Percentiles rank a stretch among this genome's conserved stretches.
These are phyloP conservation scores for Scytalidium lignicola DNA, from an alignment of 2,329 filamentous ascomycete species.

Conservation along the genomic window DNA sequence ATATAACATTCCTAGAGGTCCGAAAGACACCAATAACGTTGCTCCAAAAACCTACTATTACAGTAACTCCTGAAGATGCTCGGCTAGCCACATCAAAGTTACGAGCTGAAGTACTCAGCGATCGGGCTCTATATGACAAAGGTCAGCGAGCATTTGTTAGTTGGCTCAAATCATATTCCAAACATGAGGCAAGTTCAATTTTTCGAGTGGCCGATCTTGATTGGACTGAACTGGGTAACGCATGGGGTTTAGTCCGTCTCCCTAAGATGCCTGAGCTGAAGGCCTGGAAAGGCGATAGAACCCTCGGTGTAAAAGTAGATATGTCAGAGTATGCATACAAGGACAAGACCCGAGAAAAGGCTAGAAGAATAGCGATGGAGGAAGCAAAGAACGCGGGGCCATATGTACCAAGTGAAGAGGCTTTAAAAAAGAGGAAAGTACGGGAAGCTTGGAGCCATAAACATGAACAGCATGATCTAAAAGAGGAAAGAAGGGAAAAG, in stretches of 20 bases:
- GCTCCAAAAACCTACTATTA: constrained; percentile 52
- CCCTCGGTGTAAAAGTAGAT: constrained; percentile 57
- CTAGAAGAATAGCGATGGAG: constrained; percentile 51
- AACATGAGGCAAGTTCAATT: constrained; percentile 86
- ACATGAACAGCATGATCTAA: constrained; percentile 58
- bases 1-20: constrained; percentile 79
- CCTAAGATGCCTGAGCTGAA: constrained; percentile 92
- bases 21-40: constrained; percentile 77
- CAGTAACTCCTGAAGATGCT: constrained; percentile 58
- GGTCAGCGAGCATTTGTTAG: constrained; percentile 88
- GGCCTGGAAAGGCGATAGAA: constrained; percentile 64
- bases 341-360: constrained; percentile 66
- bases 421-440: constrained; percentile 52
- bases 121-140: constrained; percentile 66
- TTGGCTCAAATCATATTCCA: constrained; percentile 87
- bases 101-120: constrained; percentile 47
- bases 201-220: constrained; percentile 79
- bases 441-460: constrained; percentile 71
- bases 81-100: constrained; percentile 52
- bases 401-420: constrained; percentile 33
- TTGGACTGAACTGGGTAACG: constrained; percentile 74
- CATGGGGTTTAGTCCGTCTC: constrained; percentile 81
- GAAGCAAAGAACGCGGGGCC: constrained; percentile 40
- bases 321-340: constrained; percentile 66
- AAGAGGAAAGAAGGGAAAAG: constrained; percentile 58